Conservation (phyloP, 352 stramenopile genomes). For the Pythium utonaiense region DNA sequence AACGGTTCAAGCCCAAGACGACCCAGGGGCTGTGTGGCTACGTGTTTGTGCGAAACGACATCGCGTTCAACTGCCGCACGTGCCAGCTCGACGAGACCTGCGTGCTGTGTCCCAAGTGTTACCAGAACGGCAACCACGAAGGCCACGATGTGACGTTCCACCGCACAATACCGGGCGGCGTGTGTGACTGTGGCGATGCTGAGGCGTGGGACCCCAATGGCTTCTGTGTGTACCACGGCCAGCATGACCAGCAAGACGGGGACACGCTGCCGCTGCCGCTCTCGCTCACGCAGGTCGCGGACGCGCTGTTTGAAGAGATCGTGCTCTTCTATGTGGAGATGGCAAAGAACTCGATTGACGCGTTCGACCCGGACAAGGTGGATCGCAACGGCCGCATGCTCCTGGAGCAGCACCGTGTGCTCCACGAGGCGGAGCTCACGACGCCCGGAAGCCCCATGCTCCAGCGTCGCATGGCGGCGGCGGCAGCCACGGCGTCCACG, state of each 20-base stretch:
- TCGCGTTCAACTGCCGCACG: slow-evolving; percentile 98
- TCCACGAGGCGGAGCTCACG: slow-evolving; percentile 19
- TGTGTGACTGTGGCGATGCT: slow-evolving; percentile 98
- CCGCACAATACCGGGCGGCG: slow-evolving; percentile 66
- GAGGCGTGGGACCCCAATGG: slow-evolving; percentile 95
- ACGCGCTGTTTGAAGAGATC: slow-evolving; percentile 68
- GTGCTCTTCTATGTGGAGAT: slow-evolving; percentile 71
- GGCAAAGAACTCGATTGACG: slow-evolving; percentile 63
- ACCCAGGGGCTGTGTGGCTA: slow-evolving; percentile 90
- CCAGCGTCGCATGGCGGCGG: slow-evolving; percentile 14
- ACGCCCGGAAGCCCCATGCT: slow-evolving; percentile 17
- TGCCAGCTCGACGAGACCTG: slow-evolving; percentile 97
- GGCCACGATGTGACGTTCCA: slow-evolving; percentile 92
- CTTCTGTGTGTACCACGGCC: slow-evolving; percentile 91
- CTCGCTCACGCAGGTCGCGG: slow-evolving; percentile 46
- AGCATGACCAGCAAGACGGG: slow-evolving; percentile 22
- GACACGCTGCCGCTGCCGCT: slow-evolving; percentile 29
- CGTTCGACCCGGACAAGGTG: slow-evolving; percentile 64
- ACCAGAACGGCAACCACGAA: slow-evolving; percentile 92
- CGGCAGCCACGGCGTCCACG: neutral
- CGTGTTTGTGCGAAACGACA: slow-evolving; percentile 96
- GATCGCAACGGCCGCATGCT: slow-evolving; percentile 42
- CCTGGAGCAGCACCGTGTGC: slow-evolving; percentile 29
- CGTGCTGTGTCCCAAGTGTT: slow-evolving; percentile 96
- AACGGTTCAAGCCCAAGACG: slow-evolving; percentile 52